Evolutionary conservation across 108 stramenopile species (phyloP).

Genomic region (Skeletonema costatum): DNA sequence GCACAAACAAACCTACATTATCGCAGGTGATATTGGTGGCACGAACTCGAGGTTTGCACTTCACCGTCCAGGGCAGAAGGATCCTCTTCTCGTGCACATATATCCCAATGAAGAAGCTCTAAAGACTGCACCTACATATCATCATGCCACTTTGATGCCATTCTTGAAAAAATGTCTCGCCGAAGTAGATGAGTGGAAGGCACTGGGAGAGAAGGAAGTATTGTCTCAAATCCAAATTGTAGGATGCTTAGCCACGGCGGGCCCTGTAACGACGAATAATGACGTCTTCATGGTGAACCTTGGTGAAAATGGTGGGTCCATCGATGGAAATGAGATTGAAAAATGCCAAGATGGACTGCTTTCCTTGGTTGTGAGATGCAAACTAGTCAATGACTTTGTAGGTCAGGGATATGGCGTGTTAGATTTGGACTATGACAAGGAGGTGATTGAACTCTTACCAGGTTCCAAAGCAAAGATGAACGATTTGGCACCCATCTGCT

Average conservation of each 20-base stretch:
- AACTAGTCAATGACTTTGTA: conserved; percentile 96
- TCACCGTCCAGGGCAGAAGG: conserved; percentile 46
- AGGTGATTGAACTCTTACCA: conserved; percentile 63
- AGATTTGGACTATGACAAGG: conserved; percentile 69
- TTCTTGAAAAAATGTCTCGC: conserved; percentile 71
- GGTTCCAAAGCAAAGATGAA: conserved; percentile 57
- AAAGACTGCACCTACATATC: conserved; percentile 40
- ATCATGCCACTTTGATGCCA: conserved; percentile 62
- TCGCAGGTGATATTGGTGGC: conserved; percentile 92
- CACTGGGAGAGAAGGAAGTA: conserved; percentile 19
- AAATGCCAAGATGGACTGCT: conserved; percentile 33
- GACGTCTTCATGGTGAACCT: conserved; percentile 83
- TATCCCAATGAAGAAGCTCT: conserved; percentile 65
- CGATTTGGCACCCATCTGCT: conserved; percentile 80
- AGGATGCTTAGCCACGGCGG: conserved; percentile 92
- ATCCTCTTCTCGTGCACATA: conserved; percentile 51
- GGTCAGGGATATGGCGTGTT: conserved; percentile 96
- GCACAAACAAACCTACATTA: conserved; percentile 48
- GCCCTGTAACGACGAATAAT: conserved; percentile 86
- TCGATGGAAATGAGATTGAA: conserved; percentile 77
- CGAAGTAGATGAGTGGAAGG: conserved; percentile 41
- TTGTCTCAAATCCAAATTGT: conserved; percentile 45
- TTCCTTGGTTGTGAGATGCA: conserved; percentile 55
- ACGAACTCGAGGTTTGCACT: conserved; percentile 89
- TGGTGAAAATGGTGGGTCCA: conserved; percentile 48